These are phyloP conservation scores for Echria macrotheca DNA, from an alignment of 495 filamentous ascomycete genomes.

Conservation along the genomic window DNA sequence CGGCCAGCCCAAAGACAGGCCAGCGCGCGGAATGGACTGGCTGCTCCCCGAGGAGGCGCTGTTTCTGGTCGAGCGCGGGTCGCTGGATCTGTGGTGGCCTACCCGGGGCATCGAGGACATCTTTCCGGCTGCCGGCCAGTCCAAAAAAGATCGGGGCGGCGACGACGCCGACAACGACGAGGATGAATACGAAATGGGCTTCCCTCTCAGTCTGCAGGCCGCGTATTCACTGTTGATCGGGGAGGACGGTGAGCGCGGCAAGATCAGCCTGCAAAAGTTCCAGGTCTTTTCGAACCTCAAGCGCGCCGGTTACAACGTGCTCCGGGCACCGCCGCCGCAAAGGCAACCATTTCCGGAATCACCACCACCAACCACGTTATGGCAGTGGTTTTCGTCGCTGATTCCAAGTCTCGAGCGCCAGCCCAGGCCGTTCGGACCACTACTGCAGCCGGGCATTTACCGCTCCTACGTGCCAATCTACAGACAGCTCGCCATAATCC, in stretches of 20 bases:
- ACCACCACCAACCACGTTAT: slow-evolving; percentile 21
- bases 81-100: slow-evolving; percentile 80
- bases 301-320: slow-evolving; percentile 74
- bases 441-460: slow-evolving; percentile 72
- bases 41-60: slow-evolving; percentile 88
- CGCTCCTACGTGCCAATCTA: slow-evolving; percentile 76
- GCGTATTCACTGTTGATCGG: slow-evolving; percentile 79
- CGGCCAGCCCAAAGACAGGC: slow-evolving; percentile 34
- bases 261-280: slow-evolving; percentile 69
- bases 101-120: slow-evolving; percentile 35
- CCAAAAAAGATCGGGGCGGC: slow-evolving; percentile 17
- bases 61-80: slow-evolving; percentile 81
- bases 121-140: slow-evolving; percentile 19
- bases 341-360: slow-evolving; percentile 3
- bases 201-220: slow-evolving; percentile 84
- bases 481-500: slow-evolving; percentile 66
- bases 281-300: slow-evolving; percentile 80
- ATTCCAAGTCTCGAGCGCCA: slow-evolving; percentile 16
- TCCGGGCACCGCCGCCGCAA: slow-evolving; percentile 51
- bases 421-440: slow-evolving; percentile 51
- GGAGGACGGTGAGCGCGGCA: slow-evolving; percentile 52
- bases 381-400: slow-evolving; percentile 39
- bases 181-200: slow-evolving; percentile 52
- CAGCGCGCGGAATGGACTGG: slow-evolving; percentile 59
- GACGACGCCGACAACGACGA: slow-evolving; percentile 12